These are phyloP conservation scores for Pichia sp. DNA, from an alignment of 1,139 yeast species.

Conservation along the genomic window DNA sequence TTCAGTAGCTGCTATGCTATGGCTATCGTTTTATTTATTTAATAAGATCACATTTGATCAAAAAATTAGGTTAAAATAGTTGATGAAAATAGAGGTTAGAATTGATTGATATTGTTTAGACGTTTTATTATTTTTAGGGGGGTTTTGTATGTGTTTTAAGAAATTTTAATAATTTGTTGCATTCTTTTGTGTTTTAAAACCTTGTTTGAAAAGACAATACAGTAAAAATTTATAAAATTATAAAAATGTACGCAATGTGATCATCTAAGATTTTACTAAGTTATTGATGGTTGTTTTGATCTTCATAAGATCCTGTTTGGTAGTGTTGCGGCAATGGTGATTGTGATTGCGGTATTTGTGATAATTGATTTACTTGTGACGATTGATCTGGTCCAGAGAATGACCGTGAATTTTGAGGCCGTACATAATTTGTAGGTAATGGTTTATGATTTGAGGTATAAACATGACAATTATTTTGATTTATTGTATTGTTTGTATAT, in stretches of 20 bases:
- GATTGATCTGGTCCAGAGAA: background rate
- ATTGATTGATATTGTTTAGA: background rate
- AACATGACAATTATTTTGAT: background rate
- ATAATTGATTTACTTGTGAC: background rate
- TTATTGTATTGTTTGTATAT: background rate
- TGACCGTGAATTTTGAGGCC: background rate
- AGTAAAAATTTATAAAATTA: background rate
- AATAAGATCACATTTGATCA: constrained; percentile 16
- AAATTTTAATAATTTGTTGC: no score
- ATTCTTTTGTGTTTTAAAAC: background rate
- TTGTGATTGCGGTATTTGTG: background rate
- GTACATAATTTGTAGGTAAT: background rate
- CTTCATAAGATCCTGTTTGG: background rate
- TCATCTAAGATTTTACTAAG: background rate
- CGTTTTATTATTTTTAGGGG: background rate
- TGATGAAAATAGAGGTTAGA: background rate
- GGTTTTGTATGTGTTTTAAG: background rate
- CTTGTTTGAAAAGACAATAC: background rate
- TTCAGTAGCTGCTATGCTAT: constrained; percentile 22
- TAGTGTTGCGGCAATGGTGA: background rate
- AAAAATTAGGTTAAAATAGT: constrained; percentile 12
- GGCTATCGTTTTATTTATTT: constrained; percentile 24
- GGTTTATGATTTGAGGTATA: background rate
- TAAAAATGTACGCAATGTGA: background rate
- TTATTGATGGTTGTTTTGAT: background rate